Evolutionary conservation across 345 rosid genomes (phyloP).

Genomic region (Pistacia integerrima): DNA sequence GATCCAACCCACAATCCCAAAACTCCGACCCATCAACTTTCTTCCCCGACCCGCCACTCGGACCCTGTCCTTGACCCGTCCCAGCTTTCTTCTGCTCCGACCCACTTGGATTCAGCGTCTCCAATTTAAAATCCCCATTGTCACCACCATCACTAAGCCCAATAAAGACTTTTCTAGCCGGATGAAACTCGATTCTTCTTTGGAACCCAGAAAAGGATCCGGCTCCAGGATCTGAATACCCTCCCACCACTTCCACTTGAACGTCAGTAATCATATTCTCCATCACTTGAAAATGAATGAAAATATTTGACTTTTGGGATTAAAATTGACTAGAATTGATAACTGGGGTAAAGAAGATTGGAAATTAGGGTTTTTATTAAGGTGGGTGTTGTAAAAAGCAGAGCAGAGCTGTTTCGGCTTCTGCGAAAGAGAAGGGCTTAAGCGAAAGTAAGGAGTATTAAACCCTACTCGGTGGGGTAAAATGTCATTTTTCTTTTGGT

Average conservation of each 20-base stretch:
- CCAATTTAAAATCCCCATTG: conserved; percentile 61
- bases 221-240: conserved; percentile 27
- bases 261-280: conserved; percentile 24
- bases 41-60: no score
- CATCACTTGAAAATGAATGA: not conserved
- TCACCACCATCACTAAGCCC: conserved; percentile 42
- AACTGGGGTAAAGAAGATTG: not conserved
- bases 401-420: conserved; percentile 44
- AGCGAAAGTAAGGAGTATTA: conserved; percentile 26
- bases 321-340: not conserved
- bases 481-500: no score
- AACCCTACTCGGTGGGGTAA: conserved; percentile 52
- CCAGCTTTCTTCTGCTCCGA: conserved; percentile 31
- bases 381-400: conserved; percentile 16
- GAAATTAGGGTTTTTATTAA: not conserved
- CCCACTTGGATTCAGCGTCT: conserved; percentile 62
- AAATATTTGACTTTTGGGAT: not conserved
- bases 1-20: no score
- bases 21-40: no score
- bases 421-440: conserved; percentile 31
- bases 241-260: conserved; percentile 2
- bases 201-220: conserved; percentile 38
- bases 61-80: no score
- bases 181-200: conserved; percentile 66
- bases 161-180: conserved; percentile 52